A percentile compares a stretch with the other conserved stretches of the same genome.
Evolutionary conservation across 78 protist species (phyloP).

Genomic region (slime mould (Dictyostelium discoideum)): dicty_2.7 NC_007090.3:3621501-3622000

Average conservation of each 20-base stretch:
- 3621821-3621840: not conserved
- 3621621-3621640: too few species aligned
- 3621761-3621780: not conserved
- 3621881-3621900: not conserved
- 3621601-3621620: not conserved
- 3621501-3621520: not conserved
- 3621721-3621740: not conserved
- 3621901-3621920: not conserved
- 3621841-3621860: not conserved
- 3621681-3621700: not conserved
- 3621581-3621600: not conserved
- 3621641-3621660: too few species aligned
- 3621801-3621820: not conserved
- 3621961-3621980: not conserved
- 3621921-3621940: not conserved
- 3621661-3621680: not conserved
- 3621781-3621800: not conserved
- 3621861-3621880: not conserved
- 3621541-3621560: not conserved
- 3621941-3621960: not conserved
- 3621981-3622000: not conserved
- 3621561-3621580: not conserved
- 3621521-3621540: not conserved
- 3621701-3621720: not conserved
- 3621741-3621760: not conserved